phyloP scores from a whole-genome alignment of 2,329 filamentous ascomycete genomes.

The Ophiostoma himal-ulmi region DNA sequence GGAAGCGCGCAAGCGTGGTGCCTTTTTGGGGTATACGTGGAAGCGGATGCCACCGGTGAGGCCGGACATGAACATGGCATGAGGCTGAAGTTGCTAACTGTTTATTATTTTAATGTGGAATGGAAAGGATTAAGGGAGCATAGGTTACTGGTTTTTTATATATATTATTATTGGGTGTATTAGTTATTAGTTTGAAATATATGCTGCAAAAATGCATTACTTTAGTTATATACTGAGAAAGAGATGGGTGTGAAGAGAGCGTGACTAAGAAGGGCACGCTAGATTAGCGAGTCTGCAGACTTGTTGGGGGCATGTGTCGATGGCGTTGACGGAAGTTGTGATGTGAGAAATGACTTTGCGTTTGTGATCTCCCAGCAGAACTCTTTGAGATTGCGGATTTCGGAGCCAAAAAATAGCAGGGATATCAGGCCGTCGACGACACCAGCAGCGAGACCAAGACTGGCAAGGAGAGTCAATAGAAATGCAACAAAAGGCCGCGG shows the following conservation, averaged over 20 bases:
- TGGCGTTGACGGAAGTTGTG: slow-evolving; percentile 17
- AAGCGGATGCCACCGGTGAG: slow-evolving; percentile 37
- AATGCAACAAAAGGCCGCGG: slow-evolving; percentile 67
- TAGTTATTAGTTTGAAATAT: slow-evolving; percentile 12
- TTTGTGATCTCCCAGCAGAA: slow-evolving; percentile 90
- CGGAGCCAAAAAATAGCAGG: slow-evolving; percentile 76
- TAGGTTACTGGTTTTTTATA: neutral
- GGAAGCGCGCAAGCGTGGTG: slow-evolving; percentile 71
- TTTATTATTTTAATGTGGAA: neutral
- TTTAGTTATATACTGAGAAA: neutral
- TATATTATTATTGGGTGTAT: slow-evolving; percentile 8
- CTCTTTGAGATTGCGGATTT: slow-evolving; percentile 76
- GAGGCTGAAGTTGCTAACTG: neutral
- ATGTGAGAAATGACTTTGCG: slow-evolving; percentile 45
- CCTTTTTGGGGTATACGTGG: slow-evolving; percentile 89
- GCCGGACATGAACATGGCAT: neutral
- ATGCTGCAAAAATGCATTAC: neutral
- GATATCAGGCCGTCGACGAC: slow-evolving; percentile 81
- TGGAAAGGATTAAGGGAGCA: neutral
- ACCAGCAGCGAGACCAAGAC: slow-evolving; percentile 68
- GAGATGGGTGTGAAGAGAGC: neutral
- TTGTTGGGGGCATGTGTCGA: slow-evolving; percentile 8
- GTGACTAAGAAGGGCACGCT: neutral
- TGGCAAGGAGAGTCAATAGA: slow-evolving; percentile 70
- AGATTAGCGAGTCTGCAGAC: neutral